These are phyloP conservation scores for Sideroxylon spinosum DNA, from an alignment of 179 eudicot genomes.

Conservation along the genomic window DNA sequence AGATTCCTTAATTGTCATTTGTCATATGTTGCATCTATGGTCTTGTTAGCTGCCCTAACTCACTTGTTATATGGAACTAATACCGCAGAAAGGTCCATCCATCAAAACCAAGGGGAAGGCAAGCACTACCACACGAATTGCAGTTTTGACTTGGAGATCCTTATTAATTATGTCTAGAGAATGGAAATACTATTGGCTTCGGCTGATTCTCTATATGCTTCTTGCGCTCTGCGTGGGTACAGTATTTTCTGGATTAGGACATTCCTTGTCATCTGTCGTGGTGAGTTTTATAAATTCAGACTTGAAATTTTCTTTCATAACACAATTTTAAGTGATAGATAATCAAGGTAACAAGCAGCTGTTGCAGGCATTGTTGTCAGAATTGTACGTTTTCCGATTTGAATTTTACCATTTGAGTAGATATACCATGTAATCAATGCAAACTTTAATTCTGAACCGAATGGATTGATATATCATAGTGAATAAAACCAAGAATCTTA, in stretches of 20 bases:
- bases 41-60: background rate
- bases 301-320: background rate
- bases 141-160: slow-evolving; percentile 93
- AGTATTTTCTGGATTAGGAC: slow-evolving; percentile 82
- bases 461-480: too few species aligned
- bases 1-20: background rate
- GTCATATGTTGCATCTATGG: background rate
- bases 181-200: slow-evolving; percentile 98
- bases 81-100: slow-evolving; percentile 73
- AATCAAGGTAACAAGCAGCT: background rate
- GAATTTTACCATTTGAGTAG: too few species aligned
- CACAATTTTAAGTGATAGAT: background rate
- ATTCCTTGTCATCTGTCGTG: slow-evolving; percentile 91
- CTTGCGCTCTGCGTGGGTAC: slow-evolving; percentile 83
- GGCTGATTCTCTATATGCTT: slow-evolving; percentile 74
- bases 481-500: too few species aligned
- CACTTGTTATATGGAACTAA: slow-evolving; percentile 14
- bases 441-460: too few species aligned
- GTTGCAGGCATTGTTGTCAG: background rate
- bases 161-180: slow-evolving; percentile 92
- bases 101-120: slow-evolving; percentile 93
- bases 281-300: slow-evolving; percentile 40
- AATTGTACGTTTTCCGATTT: too few species aligned
- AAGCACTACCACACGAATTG: slow-evolving; percentile 56
- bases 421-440: too few species aligned